phyloP scores from a whole-genome alignment of 352 stramenopile genomes.

The Phytophthora cactorum region DNA sequence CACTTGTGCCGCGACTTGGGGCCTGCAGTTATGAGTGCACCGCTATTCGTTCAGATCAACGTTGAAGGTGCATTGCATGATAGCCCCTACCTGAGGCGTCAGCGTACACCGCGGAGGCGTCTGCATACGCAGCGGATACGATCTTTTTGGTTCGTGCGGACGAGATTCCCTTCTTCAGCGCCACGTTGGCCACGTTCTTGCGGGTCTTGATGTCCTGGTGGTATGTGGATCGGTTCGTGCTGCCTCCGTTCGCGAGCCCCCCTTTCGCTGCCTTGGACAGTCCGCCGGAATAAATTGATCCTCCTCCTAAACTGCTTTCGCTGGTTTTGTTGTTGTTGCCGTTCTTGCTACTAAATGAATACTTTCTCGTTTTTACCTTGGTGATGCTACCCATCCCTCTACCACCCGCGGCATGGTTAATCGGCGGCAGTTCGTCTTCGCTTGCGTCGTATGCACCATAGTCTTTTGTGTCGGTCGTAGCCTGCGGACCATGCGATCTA shows the following conservation, averaged over 20 bases:
- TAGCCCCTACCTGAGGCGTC: conserved; percentile 36
- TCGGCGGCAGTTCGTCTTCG: conserved; percentile 58
- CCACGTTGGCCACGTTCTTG: conserved; percentile 29
- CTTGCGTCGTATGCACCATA: conserved; percentile 36
- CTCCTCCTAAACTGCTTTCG: conserved; percentile 21
- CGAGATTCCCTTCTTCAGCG: conserved; percentile 35
- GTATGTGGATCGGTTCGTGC: conserved; percentile 44
- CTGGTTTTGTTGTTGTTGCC: conserved; percentile 36
- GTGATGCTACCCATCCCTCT: conserved; percentile 13
- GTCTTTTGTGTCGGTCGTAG: conserved; percentile 30
- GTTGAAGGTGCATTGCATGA: conserved; percentile 24
- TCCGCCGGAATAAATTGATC: conserved; percentile 26
- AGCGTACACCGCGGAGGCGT: conserved; percentile 24
- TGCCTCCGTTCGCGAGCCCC: conserved; percentile 30
- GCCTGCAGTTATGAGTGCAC: conserved; percentile 8
- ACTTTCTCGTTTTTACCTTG: conserved; percentile 39
- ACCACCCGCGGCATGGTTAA: conserved; percentile 37
- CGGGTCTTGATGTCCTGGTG: conserved; percentile 38
- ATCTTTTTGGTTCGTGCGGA: conserved; percentile 35
- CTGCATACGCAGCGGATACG: conserved; percentile 29
- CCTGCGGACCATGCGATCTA: conserved; percentile 33
- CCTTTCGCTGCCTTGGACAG: conserved; percentile 37
- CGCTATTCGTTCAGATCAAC: conserved; percentile 8
- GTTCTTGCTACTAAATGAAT: conserved; percentile 33
- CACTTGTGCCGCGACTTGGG: conserved; percentile 39